Evolutionary conservation across 257 asterid genomes (phyloP).

Genomic region (Solanum piurae): DNA sequence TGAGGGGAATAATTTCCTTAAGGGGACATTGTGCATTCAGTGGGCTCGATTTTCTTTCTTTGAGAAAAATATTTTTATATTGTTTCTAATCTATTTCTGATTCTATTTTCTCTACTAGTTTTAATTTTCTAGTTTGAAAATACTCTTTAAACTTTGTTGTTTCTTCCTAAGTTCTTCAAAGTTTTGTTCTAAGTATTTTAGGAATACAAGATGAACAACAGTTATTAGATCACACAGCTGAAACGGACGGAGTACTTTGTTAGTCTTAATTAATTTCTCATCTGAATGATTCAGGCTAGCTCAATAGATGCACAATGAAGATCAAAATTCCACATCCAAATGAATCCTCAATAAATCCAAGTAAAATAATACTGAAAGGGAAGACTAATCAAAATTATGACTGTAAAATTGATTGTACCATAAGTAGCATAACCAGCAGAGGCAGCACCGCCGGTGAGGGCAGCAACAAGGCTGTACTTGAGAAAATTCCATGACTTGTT

Average conservation of each 20-base stretch:
- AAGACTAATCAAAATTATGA: background rate
- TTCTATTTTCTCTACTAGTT: no score
- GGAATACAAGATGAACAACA: background rate
- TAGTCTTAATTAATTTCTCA: background rate
- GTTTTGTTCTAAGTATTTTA: no score
- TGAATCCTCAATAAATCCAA: background rate
- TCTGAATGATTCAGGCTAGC: background rate
- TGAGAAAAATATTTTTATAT: no score
- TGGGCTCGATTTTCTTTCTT: no score
- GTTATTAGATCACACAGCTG: background rate
- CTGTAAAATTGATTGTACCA: constrained; percentile 22
- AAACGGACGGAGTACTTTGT: background rate
- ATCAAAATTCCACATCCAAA: background rate
- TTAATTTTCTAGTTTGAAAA: no score
- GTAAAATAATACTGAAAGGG: background rate
- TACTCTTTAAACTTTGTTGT: no score
- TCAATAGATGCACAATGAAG: background rate
- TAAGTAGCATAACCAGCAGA: constrained; percentile 64
- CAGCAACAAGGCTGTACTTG: constrained; percentile 40
- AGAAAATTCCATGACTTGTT: constrained; percentile 49
- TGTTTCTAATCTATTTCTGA: no score
- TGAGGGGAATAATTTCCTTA: no score
- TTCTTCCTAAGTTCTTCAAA: no score
- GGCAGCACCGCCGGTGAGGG: constrained; percentile 51
- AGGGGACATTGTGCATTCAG: no score